Percentiles rank a stretch among this genome's conserved stretches.
Conservation (phyloP, 192 early-diverging fungal species). For the Coemansia sp. region DNA sequence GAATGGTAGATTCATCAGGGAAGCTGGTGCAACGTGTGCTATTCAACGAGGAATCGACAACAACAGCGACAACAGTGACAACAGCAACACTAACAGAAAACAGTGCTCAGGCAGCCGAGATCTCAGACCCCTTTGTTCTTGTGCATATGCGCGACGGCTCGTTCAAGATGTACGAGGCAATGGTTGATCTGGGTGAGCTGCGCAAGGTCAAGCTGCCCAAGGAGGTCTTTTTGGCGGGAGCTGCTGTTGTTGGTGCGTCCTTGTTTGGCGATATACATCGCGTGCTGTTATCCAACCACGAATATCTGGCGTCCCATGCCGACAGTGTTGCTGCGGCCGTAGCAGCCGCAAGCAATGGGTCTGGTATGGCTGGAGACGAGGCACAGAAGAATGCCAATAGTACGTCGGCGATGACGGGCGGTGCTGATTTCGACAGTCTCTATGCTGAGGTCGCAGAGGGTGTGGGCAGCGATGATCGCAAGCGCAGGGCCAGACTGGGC, state of each 20-base stretch:
- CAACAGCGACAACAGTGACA: no score
- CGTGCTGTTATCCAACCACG: slow-evolving; percentile 23
- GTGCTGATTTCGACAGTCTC: slow-evolving; percentile 38
- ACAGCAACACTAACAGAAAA: no score
- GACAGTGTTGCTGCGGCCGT: slow-evolving; percentile 5
- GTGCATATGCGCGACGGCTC: slow-evolving; percentile 64
- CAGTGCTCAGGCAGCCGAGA: slow-evolving; percentile 64
- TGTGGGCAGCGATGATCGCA: slow-evolving; percentile 1
- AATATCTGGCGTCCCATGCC: no score
- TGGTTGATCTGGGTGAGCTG: slow-evolving; percentile 44
- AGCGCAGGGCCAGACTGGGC: slow-evolving; percentile 10
- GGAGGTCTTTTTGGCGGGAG: not conserved
- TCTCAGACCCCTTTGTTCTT: slow-evolving; percentile 80
- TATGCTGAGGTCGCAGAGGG: slow-evolving; percentile 19
- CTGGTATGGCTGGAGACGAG: slow-evolving; percentile 7
- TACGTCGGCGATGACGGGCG: slow-evolving; percentile 2
- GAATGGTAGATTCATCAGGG: slow-evolving; percentile 59
- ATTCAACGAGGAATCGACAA: no score
- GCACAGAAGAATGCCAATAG: no score
- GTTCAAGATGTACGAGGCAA: slow-evolving; percentile 57
- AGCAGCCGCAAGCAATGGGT: not conserved
- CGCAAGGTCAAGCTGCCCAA: slow-evolving; percentile 8
- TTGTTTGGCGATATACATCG: slow-evolving; percentile 36
- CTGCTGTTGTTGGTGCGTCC: slow-evolving; percentile 14
- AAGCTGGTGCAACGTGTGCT: slow-evolving; percentile 27